phyloP scores from a whole-genome alignment of 768 basidiomycete genomes.

The Lepiota brunneoincarnata region DNA sequence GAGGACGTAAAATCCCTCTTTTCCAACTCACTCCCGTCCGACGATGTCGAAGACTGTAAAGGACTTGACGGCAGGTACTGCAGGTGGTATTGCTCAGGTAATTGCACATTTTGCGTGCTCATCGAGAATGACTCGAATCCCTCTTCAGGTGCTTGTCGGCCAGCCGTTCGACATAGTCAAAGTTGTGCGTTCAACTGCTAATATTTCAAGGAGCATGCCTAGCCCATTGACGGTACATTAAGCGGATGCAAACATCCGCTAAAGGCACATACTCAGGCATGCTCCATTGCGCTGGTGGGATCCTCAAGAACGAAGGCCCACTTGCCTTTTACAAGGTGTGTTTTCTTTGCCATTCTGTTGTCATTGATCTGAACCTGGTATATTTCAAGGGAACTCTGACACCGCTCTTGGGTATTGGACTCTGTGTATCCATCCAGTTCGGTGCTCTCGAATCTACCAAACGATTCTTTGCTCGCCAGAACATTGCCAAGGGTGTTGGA shows the following conservation, averaged over 20 bases:
- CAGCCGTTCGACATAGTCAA: constrained; percentile 98
- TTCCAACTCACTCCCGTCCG: constrained; percentile 5
- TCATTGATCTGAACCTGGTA: constrained; percentile 1
- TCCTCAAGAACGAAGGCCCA: constrained; percentile 88
- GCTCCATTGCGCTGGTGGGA: constrained; percentile 86
- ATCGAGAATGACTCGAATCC: constrained; percentile 17
- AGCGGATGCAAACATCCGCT: constrained; percentile 95
- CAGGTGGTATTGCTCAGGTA: constrained; percentile 89
- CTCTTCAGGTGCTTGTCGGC: constrained; percentile 73
- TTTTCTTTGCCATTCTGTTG: neutral
- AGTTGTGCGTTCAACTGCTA: constrained; percentile 60
- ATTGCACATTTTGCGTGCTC: constrained; percentile 5
- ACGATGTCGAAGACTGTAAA: constrained; percentile 69
- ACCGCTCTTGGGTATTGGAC: constrained; percentile 87
- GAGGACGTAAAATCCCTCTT: neutral
- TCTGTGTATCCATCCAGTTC: constrained; percentile 96
- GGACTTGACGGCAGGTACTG: constrained; percentile 87
- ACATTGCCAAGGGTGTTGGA: constrained; percentile 55
- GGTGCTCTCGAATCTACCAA: constrained; percentile 86
- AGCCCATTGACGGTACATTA: constrained; percentile 10
- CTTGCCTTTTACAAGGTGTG: constrained; percentile 92
- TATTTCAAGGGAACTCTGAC: constrained; percentile 76
- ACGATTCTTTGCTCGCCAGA: constrained; percentile 68
- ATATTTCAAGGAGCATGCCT: neutral
- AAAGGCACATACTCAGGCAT: constrained; percentile 88